These are phyloP conservation scores for Teratosphaeriaceae sp. DNA, from an alignment of 2,329 filamentous ascomycete genomes.

Conservation along the genomic window DNA sequence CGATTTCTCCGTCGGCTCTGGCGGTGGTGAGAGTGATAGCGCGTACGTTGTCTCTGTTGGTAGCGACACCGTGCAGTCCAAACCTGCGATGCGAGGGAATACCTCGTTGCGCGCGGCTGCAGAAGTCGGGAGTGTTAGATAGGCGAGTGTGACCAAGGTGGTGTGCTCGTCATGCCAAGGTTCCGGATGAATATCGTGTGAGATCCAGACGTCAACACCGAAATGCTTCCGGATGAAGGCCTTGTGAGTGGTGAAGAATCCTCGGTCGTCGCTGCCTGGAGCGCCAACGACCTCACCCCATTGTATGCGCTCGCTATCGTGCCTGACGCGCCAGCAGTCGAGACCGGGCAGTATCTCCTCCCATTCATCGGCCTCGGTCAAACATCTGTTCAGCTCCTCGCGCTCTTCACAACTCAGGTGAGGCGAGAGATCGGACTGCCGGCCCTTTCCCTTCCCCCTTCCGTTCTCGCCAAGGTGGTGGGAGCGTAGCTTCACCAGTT, in stretches of 20 bases:
- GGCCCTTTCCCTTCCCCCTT: too few relatives aligned
- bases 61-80: background rate
- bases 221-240: background rate
- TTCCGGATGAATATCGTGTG: background rate
- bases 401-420: background rate
- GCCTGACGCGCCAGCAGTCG: background rate
- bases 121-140: background rate
- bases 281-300: background rate
- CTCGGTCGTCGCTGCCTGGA: background rate
- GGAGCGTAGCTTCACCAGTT: background rate
- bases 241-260: background rate
- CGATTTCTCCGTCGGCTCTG: slow-evolving; percentile 1
- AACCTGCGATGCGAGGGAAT: background rate
- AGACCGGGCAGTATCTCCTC: background rate
- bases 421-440: background rate
- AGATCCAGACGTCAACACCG: slow-evolving; percentile 4
- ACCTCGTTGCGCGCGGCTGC: background rate
- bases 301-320: background rate
- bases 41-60: background rate
- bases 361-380: background rate
- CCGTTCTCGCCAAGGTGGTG: background rate
- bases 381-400: background rate
- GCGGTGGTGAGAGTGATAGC: background rate
- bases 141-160: background rate
- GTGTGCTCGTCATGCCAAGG: background rate